phyloP scores from a whole-genome alignment of 1,139 yeast species.

The Suhomyces yuchorum region DNA sequence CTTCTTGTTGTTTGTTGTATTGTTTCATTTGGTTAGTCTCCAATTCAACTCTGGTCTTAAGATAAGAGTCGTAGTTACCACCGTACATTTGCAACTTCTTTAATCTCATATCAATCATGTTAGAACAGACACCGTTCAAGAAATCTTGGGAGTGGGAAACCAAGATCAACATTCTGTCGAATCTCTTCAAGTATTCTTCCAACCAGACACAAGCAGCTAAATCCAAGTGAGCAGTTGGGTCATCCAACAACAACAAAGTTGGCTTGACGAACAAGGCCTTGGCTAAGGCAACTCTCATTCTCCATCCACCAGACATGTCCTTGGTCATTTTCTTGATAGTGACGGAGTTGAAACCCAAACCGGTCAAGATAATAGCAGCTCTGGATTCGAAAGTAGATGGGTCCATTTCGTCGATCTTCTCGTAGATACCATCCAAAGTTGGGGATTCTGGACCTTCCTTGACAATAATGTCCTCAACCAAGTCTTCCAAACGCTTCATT shows the following conservation, averaged over 20 bases:
- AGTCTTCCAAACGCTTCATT: constrained; percentile 86
- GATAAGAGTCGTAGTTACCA: constrained; percentile 98
- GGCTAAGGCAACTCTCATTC: constrained; percentile 88
- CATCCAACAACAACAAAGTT: constrained; percentile 83
- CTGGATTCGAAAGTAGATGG: constrained; percentile 94
- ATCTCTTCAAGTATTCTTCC: constrained; percentile 95
- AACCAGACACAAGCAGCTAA: constrained; percentile 99
- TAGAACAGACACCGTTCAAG: constrained; percentile 97
- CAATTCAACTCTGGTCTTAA: constrained; percentile 89
- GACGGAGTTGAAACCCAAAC: constrained; percentile 90
- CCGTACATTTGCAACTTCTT: constrained; percentile 74
- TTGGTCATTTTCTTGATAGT: constrained; percentile 87
- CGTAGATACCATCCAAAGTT: constrained; percentile 83
- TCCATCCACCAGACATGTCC: constrained; percentile 99
- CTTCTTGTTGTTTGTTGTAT: constrained; percentile 96
- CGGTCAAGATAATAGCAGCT: constrained; percentile 93
- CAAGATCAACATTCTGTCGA: constrained; percentile 87
- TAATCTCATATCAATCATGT: constrained; percentile 96
- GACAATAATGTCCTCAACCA: constrained; percentile 86
- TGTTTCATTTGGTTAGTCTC: constrained; percentile 99
- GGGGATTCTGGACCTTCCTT: constrained; percentile 94
- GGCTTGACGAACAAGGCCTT: constrained; percentile 89
- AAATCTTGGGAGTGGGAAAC: constrained; percentile 99
- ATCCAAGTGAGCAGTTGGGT: constrained; percentile 99
- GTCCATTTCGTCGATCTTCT: constrained; percentile 94